A percentile compares a stretch with the other conserved stretches of the same genome.
Conservation (phyloP, 768 basidiomycete genomes). For the Russula sp. region DNA sequence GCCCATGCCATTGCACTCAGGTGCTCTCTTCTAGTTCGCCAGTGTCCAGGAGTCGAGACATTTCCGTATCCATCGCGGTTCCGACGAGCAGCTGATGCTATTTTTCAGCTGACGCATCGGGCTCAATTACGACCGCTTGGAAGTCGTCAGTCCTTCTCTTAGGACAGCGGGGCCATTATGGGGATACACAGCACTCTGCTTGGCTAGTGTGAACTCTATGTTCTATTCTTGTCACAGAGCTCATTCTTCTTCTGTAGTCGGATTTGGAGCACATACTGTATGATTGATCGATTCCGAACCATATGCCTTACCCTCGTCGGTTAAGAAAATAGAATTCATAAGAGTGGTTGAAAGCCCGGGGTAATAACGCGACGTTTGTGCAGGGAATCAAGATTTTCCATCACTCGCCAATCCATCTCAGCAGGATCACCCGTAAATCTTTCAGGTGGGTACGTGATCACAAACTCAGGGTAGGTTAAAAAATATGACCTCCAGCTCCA, state of each 20-base stretch:
- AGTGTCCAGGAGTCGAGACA: slow-evolving; percentile 47
- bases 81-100: slow-evolving; percentile 49
- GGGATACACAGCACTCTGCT: no score
- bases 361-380: neutral
- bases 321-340: neutral
- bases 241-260: no score
- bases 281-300: neutral
- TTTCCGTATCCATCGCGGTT: slow-evolving; percentile 52
- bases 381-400: neutral
- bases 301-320: neutral
- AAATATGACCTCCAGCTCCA: neutral
- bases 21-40: slow-evolving; percentile 38
- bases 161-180: no score
- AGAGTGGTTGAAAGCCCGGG: no score
- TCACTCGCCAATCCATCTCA: neutral
- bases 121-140: slow-evolving; percentile 46
- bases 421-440: neutral
- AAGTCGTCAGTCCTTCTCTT: slow-evolving; percentile 25
- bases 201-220: no score
- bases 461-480: neutral
- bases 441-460: neutral
- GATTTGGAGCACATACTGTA: neutral
- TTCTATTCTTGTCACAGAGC: no score
- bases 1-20: slow-evolving; percentile 27
- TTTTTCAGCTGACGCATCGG: slow-evolving; percentile 35